Percentiles rank a stretch among this genome's conserved stretches.
Conservation (phyloP, 2,329 filamentous ascomycete species). For the Aspergillus tamarii region DNA sequence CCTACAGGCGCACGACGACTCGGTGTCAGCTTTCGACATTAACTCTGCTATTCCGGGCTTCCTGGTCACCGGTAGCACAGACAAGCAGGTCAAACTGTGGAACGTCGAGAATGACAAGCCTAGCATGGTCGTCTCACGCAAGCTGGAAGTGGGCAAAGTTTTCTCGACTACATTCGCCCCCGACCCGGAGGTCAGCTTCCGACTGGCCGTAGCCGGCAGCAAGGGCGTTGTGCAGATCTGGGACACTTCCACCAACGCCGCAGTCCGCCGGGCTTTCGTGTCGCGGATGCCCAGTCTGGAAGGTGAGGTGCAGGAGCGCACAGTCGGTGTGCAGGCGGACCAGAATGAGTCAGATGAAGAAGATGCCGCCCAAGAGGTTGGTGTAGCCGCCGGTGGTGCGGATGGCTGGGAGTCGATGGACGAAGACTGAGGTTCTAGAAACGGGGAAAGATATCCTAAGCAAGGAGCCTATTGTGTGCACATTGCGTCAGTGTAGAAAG, state of each 20-base stretch:
- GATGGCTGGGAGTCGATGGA: constrained; percentile 61
- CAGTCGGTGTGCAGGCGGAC: constrained; percentile 71
- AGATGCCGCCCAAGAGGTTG: constrained; percentile 58
- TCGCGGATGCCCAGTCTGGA: constrained; percentile 65
- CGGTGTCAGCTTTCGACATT: constrained; percentile 88
- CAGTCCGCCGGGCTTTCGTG: constrained; percentile 83
- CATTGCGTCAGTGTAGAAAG: neutral
- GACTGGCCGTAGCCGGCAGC: constrained; percentile 90
- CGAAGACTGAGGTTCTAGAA: constrained; percentile 44
- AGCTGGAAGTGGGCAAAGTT: constrained; percentile 91
- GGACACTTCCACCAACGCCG: constrained; percentile 93
- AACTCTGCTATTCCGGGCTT: constrained; percentile 89
- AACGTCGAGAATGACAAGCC: constrained; percentile 81
- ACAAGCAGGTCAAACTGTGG: constrained; percentile 97
- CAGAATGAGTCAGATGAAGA: constrained; percentile 70
- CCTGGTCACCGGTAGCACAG: constrained; percentile 89
- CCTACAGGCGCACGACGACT: constrained; percentile 91
- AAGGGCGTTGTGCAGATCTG: constrained; percentile 91
- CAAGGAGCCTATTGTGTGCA: neutral
- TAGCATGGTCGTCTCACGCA: constrained; percentile 86
- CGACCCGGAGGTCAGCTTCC: constrained; percentile 86
- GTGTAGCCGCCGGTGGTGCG: constrained; percentile 50
- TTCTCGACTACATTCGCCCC: constrained; percentile 91
- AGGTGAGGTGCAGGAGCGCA: constrained; percentile 70
- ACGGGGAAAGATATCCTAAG: neutral